phyloP scores from a whole-genome alignment of 1,139 yeast genomes.

The Williopsis jadinii region DNA sequence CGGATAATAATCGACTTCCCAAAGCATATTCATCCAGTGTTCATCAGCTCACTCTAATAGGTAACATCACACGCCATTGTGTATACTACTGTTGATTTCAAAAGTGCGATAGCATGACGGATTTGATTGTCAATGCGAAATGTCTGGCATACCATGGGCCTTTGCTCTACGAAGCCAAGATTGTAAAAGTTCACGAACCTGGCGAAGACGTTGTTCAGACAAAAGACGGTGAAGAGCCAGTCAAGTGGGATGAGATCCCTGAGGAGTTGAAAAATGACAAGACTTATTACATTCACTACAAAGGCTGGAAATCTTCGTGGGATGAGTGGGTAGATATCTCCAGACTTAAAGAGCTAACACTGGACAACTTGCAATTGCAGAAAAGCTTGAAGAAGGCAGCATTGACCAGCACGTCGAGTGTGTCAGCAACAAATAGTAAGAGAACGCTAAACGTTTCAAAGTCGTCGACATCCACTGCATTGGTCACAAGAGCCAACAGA shows the following conservation, averaged over 20 bases:
- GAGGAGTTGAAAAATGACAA: slow-evolving; percentile 31
- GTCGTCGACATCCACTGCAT: slow-evolving; percentile 5
- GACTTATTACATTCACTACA: slow-evolving; percentile 75
- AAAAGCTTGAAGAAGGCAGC: slow-evolving; percentile 53
- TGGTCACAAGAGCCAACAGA: slow-evolving; percentile 10
- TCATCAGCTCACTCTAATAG: too few species aligned
- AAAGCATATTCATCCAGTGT: too few species aligned
- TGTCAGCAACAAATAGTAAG: slow-evolving; percentile 11
- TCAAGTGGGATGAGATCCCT: slow-evolving; percentile 37
- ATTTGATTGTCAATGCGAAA: slow-evolving; percentile 29
- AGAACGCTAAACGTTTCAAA: slow-evolving; percentile 11
- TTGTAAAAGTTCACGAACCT: slow-evolving; percentile 57
- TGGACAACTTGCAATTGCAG: slow-evolving; percentile 61
- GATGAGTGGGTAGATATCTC: slow-evolving; percentile 88
- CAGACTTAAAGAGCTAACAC: slow-evolving; percentile 61
- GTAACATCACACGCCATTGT: too few species aligned
- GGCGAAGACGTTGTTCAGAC: slow-evolving; percentile 34
- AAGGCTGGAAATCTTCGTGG: slow-evolving; percentile 95
- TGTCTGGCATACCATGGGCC: slow-evolving; percentile 93
- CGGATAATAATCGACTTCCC: too few species aligned
- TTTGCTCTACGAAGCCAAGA: slow-evolving; percentile 80
- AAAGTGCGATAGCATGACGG: not conserved
- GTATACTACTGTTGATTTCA: too few species aligned
- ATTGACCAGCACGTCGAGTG: slow-evolving; percentile 14
- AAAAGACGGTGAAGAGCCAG: slow-evolving; percentile 31